A percentile compares a stretch with the other conserved stretches of the same genome.
phyloP scores from a whole-genome alignment of 371 early-diverging fungal species.

The Syncephalis fuscata region DNA sequence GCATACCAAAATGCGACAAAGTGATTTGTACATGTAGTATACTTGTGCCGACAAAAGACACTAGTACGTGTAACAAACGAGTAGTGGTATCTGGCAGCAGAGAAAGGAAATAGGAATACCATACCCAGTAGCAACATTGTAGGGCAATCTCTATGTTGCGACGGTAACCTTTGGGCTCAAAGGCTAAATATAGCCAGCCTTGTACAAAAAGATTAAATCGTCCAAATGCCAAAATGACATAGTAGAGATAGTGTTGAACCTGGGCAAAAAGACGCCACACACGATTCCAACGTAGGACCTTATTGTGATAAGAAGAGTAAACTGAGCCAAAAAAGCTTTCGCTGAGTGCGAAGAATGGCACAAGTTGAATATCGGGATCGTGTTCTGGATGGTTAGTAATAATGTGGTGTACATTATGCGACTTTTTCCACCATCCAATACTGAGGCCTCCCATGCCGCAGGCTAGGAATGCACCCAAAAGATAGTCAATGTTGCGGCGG shows the following conservation, averaged over 20 bases:
- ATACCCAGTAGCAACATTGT: slow-evolving; percentile 53
- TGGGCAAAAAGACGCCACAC: slow-evolving; percentile 53
- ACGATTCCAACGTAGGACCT: slow-evolving; percentile 61
- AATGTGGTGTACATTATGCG: slow-evolving; percentile 90
- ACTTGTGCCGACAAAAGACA: slow-evolving; percentile 70
- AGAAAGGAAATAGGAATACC: slow-evolving; percentile 57
- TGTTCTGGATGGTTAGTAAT: slow-evolving; percentile 78
- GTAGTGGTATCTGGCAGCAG: slow-evolving; percentile 42
- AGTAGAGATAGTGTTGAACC: slow-evolving; percentile 75
- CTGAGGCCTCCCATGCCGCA: slow-evolving; percentile 75
- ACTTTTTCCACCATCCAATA: slow-evolving; percentile 93
- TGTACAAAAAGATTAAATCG: slow-evolving; percentile 82
- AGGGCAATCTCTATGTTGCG: slow-evolving; percentile 55
- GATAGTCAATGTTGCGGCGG: slow-evolving; percentile 46
- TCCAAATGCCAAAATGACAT: slow-evolving; percentile 71
- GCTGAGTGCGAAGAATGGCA: slow-evolving; percentile 88
- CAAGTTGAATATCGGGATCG: slow-evolving; percentile 94
- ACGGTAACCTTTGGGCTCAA: slow-evolving; percentile 38
- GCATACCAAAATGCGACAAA: slow-evolving; percentile 91
- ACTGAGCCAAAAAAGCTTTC: slow-evolving; percentile 59
- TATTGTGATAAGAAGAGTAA: slow-evolving; percentile 86
- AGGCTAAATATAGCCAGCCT: slow-evolving; percentile 45
- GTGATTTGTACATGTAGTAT: slow-evolving; percentile 92
- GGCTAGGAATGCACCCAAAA: slow-evolving; percentile 67
- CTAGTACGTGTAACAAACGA: slow-evolving; percentile 42